These are phyloP conservation scores for Aspergillus bridgeri DNA, from an alignment of 495 filamentous ascomycete species.

Conservation along the genomic window DNA sequence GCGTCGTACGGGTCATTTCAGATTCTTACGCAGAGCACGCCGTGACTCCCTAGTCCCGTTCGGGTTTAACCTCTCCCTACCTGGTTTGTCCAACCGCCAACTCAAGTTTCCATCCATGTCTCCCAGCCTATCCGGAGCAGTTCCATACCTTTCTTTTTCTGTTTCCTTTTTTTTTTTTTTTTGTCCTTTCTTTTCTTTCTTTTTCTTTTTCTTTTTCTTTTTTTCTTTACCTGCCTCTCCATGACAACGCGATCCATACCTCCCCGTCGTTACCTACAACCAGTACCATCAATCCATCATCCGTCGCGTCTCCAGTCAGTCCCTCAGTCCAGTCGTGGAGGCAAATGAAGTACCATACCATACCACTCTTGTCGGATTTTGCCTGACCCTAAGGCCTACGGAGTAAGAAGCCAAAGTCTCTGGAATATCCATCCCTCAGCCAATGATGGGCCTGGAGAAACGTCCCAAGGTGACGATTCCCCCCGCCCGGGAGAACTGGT, in stretches of 20 bases:
- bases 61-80: conserved; percentile 6
- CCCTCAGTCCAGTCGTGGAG: neutral
- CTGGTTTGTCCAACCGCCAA: conserved; percentile 8
- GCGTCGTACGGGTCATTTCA: neutral
- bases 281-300: conserved; percentile 10
- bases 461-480: neutral
- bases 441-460: neutral
- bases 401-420: neutral
- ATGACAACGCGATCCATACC: conserved; percentile 11
- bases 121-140: conserved; percentile 12
- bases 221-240: neutral
- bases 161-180: too few relatives aligned
- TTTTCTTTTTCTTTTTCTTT: neutral
- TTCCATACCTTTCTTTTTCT: conserved; percentile 9
- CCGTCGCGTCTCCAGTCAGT: neutral
- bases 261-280: too few relatives aligned
- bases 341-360: neutral
- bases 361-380: conserved; percentile 3
- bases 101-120: conserved; percentile 10
- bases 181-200: too few relatives aligned
- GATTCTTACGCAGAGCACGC: neutral
- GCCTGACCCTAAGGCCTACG: conserved; percentile 1
- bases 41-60: conserved; percentile 9
- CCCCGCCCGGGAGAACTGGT: neutral
- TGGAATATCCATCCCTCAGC: neutral